Evolutionary conservation across 2,329 filamentous ascomycete genomes (phyloP).

Genomic region (Furcasterigmium sp.): DNA sequence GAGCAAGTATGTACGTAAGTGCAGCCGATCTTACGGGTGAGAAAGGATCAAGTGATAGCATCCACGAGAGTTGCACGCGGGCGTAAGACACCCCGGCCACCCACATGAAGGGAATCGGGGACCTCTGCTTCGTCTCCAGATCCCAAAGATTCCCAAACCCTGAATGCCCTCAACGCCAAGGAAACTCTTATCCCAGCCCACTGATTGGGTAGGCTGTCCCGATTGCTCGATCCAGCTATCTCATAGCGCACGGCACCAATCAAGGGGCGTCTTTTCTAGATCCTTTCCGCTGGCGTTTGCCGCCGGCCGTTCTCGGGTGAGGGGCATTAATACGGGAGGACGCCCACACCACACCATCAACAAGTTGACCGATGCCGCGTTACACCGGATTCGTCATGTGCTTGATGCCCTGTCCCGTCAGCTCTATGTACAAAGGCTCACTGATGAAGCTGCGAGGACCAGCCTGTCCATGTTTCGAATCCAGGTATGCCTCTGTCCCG

Average conservation of each 20-base stretch:
- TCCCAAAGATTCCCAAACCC: too few species aligned
- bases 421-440: too few species aligned
- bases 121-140: too few species aligned
- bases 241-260: conserved; percentile 3
- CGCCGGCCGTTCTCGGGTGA: conserved; percentile 7
- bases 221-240: conserved; percentile 8
- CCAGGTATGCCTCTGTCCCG: too few species aligned
- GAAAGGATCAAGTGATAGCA: not conserved
- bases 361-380: too few species aligned
- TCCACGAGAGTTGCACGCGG: conserved; percentile 2
- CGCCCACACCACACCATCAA: too few species aligned
- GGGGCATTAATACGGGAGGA: too few species aligned
- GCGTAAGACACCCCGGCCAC: not conserved
- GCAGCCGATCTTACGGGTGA: not conserved
- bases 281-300: not conserved
- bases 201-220: conserved; percentile 5
- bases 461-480: too few species aligned
- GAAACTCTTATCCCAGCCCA: conserved; percentile 6
- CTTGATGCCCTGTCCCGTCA: too few species aligned
- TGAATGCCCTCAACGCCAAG: conserved; percentile 7
- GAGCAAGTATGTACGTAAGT: not conserved
- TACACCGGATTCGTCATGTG: too few species aligned
- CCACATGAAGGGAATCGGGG: not conserved
- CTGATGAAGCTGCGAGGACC: too few species aligned
- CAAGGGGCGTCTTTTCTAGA: too few species aligned